Base-by-base conservation (phyloP, 371 early-diverging fungal genomes). In the Entomophthora muscae region DNA sequence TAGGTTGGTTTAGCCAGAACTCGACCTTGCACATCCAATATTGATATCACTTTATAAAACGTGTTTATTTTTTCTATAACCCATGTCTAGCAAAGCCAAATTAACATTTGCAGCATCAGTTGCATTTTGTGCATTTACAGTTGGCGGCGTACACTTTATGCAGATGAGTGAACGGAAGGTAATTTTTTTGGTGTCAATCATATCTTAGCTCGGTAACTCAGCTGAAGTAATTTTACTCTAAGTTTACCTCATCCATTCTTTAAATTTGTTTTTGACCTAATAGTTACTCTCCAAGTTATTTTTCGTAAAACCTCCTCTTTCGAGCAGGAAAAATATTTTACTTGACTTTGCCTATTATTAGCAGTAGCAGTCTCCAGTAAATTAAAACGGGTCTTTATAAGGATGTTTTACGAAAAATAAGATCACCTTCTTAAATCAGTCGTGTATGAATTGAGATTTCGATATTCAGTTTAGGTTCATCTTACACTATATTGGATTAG, bases 21-120 rank as follows among this genome's bases (percentile, higher is more conserved):
- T n/a, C n/a, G n/a, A n/a, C n/a, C n/a, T n/a, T n/a, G n/a, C n/a
- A n/a, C n/a, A n/a, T n/a, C n/a, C n/a, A n/a, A n/a, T n/a, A n/a
- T n/a, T n/a, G n/a, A n/a, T n/a, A n/a, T n/a, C n/a, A n/a, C n/a
- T n/a, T n/a, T n/a, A n/a, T n/a, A n/a, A n/a, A n/a, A n/a, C n/a
- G n/a, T n/a, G n/a, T n/a, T n/a, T n/a, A n/a, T n/a, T n/a, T n/a
- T n/a, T n/a, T n/a, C n/a, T n/a, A n/a, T n/a, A n/a, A n/a, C n/a
- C n/a, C n/a, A 55, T 55, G 56, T 55, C 56, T 24, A 24, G 12
- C 22, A 55, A 55, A 55, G 56, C 56, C 3, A 55, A 55, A 27
- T 27, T 55, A 55, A 55, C 56, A 26, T 26, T 55, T 55, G 56
- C 56, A 22, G 56, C 56, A 13, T 55, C 56, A 22, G 10, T 55